Percentiles rank a stretch among this genome's conserved stretches.
phyloP scores from a whole-genome alignment of 2,329 filamentous ascomycete genomes.

The Verticillium longisporum region DNA sequence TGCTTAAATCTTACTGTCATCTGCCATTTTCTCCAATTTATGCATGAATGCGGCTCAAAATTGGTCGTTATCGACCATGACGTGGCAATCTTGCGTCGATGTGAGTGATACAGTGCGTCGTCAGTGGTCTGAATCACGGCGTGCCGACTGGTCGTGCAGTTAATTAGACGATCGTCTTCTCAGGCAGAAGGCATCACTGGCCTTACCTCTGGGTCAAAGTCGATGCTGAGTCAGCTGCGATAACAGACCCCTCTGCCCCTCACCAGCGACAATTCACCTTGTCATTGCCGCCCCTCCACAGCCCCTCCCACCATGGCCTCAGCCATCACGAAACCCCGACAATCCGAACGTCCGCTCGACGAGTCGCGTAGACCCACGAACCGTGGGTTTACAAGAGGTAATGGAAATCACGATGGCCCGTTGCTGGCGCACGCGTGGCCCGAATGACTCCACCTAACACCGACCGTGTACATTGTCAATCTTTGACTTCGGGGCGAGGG shows the following conservation, averaged over 20 bases:
- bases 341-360: background rate
- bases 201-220: background rate
- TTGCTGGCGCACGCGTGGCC: background rate
- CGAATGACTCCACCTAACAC: constrained; percentile 6
- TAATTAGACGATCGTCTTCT: background rate
- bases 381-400: constrained; percentile 10
- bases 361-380: constrained; percentile 7
- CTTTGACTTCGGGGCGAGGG: background rate
- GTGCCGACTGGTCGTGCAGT: background rate
- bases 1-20: constrained; percentile 2
- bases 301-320: background rate
- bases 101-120: background rate
- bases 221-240: background rate
- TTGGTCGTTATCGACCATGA: background rate
- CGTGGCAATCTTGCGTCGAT: background rate
- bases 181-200: background rate
- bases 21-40: constrained; percentile 6
- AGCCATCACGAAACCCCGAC: background rate
- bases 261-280: background rate
- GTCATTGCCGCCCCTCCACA: background rate
- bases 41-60: constrained; percentile 5
- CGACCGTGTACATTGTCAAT: background rate
- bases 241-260: background rate
- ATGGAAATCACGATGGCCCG: constrained; percentile 5
- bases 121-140: background rate